Evolutionary conservation across 2,329 filamentous ascomycete species (phyloP).

Genomic region (Dactylella cylindrospora): DNA sequence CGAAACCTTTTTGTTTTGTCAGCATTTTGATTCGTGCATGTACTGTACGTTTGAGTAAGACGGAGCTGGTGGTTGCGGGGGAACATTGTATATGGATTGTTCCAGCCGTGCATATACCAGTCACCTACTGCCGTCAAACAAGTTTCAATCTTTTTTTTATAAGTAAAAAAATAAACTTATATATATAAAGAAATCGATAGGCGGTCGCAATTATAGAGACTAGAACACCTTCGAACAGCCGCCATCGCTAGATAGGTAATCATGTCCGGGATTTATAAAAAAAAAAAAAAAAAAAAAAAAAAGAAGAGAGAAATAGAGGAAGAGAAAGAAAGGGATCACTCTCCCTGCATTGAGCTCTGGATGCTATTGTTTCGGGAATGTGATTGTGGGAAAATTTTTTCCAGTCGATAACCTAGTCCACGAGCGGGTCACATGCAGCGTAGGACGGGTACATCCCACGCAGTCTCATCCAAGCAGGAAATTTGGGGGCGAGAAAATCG

Average conservation of each 20-base stretch:
- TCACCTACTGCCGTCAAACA: no score
- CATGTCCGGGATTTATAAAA: constrained; percentile 24
- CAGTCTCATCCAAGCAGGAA: constrained; percentile 13
- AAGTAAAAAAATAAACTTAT: no score
- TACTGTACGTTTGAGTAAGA: not conserved
- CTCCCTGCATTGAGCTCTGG: constrained; percentile 31
- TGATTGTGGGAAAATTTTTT: constrained; percentile 39
- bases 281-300: no score
- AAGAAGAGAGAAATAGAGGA: no score
- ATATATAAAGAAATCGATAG: constrained; percentile 17
- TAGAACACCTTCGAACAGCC: not conserved
- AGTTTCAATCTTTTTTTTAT: no score
- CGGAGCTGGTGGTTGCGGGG: no score
- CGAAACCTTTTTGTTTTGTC: constrained; percentile 8
- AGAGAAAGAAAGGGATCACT: constrained; percentile 16
- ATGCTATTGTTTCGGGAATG: constrained; percentile 34
- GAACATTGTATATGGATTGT: no score
- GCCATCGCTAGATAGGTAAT: constrained; percentile 35
- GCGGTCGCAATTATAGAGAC: constrained; percentile 26
- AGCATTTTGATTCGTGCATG: constrained; percentile 3
- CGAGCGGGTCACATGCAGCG: constrained; percentile 39
- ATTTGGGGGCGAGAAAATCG: constrained; percentile 3
- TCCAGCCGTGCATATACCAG: no score
- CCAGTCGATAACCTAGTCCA: constrained; percentile 29
- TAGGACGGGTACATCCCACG: constrained; percentile 34